Evolutionary conservation across 768 basidiomycete species (phyloP).

Genomic region (Hydnomerulius pinastri): DNA sequence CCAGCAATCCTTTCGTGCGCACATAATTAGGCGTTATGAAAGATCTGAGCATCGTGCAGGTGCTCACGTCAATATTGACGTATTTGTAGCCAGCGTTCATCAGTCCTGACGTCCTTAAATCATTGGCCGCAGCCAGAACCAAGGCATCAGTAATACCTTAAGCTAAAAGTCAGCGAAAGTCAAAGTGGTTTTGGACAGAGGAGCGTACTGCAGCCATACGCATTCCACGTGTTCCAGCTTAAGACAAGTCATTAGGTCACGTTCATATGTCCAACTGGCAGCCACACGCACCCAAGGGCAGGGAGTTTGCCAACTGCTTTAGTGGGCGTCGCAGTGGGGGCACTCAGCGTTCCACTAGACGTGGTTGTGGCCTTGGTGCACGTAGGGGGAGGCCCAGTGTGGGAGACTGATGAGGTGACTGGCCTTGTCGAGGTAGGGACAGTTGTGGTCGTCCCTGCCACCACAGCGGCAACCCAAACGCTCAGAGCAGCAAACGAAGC

Average conservation of each 20-base stretch:
- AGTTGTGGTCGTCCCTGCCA: neutral
- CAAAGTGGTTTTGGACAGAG: neutral
- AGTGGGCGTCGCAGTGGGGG: conserved; percentile 45
- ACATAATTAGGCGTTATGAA: neutral
- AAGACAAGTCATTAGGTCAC: neutral
- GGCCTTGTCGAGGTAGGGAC: neutral
- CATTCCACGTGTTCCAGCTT: conserved; percentile 59
- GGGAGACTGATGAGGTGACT: neutral
- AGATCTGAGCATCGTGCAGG: neutral
- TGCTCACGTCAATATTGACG: conserved; percentile 49
- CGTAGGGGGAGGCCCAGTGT: neutral
- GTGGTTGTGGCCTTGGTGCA: conserved; percentile 15
- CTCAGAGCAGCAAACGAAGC: neutral
- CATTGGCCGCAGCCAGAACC: conserved; percentile 47
- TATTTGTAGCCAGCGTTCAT: conserved; percentile 52
- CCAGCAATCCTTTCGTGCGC: conserved; percentile 51
- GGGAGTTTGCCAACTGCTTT: conserved; percentile 44
- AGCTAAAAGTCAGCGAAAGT: neutral
- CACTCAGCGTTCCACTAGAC: conserved; percentile 29
- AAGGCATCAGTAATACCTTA: conserved; percentile 47
- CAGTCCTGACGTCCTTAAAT: conserved; percentile 47
- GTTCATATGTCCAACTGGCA: no score
- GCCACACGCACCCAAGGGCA: conserved; percentile 54
- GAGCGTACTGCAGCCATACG: conserved; percentile 42
- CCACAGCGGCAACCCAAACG: neutral